A percentile compares a stretch with the other conserved stretches of the same genome.
These are phyloP conservation scores for Endoconidiophora polonica DNA, from an alignment of 2,329 filamentous ascomycete genomes.

Conservation along the genomic window DNA sequence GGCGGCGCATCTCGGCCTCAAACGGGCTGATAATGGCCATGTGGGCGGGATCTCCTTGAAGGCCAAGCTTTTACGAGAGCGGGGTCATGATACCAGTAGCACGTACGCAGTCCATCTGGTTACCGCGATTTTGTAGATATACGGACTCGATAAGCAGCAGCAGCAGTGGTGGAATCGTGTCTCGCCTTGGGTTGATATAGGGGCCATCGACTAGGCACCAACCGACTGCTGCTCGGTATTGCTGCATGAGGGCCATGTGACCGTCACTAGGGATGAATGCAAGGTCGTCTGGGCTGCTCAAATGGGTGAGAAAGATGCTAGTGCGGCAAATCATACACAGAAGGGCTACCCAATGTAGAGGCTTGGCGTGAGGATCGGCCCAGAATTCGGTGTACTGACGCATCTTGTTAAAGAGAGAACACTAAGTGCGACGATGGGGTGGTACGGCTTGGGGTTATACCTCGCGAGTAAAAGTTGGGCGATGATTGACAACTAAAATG, in stretches of 20 bases:
- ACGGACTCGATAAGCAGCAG: slow-evolving; percentile 36
- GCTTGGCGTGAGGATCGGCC: slow-evolving; percentile 23
- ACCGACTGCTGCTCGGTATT: slow-evolving; percentile 33
- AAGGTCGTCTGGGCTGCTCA: slow-evolving; percentile 21
- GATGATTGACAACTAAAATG: slow-evolving; percentile 32
- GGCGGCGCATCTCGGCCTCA: slow-evolving; percentile 36
- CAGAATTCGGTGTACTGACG: slow-evolving; percentile 33
- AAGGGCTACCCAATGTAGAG: slow-evolving; percentile 32
- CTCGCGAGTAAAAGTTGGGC: slow-evolving; percentile 32
- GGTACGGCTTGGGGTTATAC: slow-evolving; percentile 18
- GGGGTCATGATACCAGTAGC: slow-evolving; percentile 33
- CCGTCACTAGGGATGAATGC: slow-evolving; percentile 15
- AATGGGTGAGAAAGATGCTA: slow-evolving; percentile 28
- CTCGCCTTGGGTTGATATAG: slow-evolving; percentile 31
- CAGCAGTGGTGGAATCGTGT: slow-evolving; percentile 33
- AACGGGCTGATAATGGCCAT: slow-evolving; percentile 33
- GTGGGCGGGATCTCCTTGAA: slow-evolving; percentile 38
- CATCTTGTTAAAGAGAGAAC: background rate
- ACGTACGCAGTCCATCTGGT: slow-evolving; percentile 39
- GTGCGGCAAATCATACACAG: slow-evolving; percentile 31
- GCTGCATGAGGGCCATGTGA: slow-evolving; percentile 21
- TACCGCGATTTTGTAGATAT: slow-evolving; percentile 33
- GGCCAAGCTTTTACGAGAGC: slow-evolving; percentile 40
- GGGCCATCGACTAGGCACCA: slow-evolving; percentile 34
- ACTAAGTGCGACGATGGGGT: background rate